phyloP scores from a whole-genome alignment of 1,139 yeast genomes.

The Scheffersomyces quercinus region DNA sequence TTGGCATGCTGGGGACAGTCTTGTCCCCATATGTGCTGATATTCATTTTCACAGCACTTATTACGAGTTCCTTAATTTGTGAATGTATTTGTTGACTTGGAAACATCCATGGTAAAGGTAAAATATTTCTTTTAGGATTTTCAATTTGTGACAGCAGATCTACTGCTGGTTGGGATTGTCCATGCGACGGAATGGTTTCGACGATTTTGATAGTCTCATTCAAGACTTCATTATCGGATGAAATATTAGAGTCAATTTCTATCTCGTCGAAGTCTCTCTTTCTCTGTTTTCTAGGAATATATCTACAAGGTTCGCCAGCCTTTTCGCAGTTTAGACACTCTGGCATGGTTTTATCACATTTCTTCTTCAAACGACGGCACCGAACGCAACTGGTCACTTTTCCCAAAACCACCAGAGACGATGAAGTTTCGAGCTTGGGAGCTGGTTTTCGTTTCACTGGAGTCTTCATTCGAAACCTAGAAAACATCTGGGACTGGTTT shows the following conservation, averaged over 20 bases:
- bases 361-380: slow-evolving; percentile 48
- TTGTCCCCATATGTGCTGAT: too few relatives aligned
- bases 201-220: neutral
- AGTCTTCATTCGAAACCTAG: neutral
- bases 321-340: slow-evolving; percentile 45
- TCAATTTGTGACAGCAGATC: too few relatives aligned
- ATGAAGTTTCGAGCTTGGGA: neutral
- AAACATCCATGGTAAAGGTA: too few relatives aligned
- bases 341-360: slow-evolving; percentile 47
- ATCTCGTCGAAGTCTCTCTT: slow-evolving; percentile 9
- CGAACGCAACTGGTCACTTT: neutral
- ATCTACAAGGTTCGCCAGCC: slow-evolving; percentile 39
- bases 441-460: neutral
- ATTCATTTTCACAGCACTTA: too few relatives aligned
- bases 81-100: too few relatives aligned
- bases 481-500: neutral
- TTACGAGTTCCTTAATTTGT: too few relatives aligned
- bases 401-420: neutral
- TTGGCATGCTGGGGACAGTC: too few relatives aligned
- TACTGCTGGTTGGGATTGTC: too few relatives aligned
- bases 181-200: too few relatives aligned
- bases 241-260: neutral
- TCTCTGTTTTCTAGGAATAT: slow-evolving; percentile 40
- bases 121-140: too few relatives aligned
- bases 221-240: neutral